Percentiles rank a stretch among this genome's conserved stretches.
These are phyloP conservation scores for Sporothrix mexicana DNA, from an alignment of 2,329 filamentous ascomycete species.

Conservation along the genomic window DNA sequence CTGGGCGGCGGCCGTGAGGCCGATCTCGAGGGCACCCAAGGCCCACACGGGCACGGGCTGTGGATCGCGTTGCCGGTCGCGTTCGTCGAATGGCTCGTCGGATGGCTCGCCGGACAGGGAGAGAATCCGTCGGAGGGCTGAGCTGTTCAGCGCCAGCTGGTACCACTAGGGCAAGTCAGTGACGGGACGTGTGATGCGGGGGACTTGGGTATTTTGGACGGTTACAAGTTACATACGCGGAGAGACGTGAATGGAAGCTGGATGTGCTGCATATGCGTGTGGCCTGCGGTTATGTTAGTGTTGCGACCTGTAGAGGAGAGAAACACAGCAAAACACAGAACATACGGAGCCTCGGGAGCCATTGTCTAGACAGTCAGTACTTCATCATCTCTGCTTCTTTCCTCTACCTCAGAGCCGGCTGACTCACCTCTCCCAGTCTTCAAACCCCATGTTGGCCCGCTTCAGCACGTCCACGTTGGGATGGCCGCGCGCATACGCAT, in stretches of 20 bases:
- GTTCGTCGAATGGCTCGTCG: background rate
- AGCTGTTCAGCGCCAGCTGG: conserved; percentile 22
- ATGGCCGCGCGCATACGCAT: background rate
- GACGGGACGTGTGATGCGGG: too few relatives aligned
- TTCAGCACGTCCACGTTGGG: conserved; percentile 23
- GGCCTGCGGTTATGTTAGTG: too few relatives aligned
- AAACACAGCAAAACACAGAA: too few relatives aligned
- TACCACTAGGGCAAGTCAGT: conserved; percentile 25
- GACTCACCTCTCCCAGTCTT: conserved; percentile 28
- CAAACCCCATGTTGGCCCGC: conserved; percentile 23
- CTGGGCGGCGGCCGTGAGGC: conserved; percentile 14
- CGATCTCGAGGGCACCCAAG: conserved; percentile 16
- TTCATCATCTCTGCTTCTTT: background rate
- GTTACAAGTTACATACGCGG: background rate
- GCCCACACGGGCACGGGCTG: conserved; percentile 18
- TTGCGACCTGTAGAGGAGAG: too few relatives aligned
- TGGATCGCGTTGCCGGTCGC: background rate
- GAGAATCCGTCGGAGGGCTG: background rate
- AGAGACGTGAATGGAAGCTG: conserved; percentile 25
- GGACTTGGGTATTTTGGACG: too few relatives aligned
- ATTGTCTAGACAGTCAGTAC: background rate
- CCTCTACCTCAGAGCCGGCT: background rate
- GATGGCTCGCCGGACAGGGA: background rate
- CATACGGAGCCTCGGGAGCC: conserved; percentile 3
- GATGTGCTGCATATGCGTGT: conserved; percentile 29